These are phyloP conservation scores for Pleurotus citrinopileatus DNA, from an alignment of 768 basidiomycete genomes.

Conservation along the genomic window DNA sequence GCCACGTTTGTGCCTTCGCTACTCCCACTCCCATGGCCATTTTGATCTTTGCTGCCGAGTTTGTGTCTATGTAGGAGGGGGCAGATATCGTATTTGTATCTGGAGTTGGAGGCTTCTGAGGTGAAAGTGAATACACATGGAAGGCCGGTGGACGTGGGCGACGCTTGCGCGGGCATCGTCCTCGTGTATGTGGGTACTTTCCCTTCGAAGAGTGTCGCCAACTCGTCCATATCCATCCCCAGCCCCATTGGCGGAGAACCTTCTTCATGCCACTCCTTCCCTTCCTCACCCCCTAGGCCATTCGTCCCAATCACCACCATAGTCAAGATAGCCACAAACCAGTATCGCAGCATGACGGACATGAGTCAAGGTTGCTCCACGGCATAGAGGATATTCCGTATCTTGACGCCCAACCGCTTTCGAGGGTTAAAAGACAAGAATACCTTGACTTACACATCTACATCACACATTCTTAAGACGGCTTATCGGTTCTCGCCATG, in stretches of 20 bases:
- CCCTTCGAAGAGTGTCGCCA: too few relatives aligned
- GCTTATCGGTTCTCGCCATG: background rate
- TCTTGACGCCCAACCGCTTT: background rate
- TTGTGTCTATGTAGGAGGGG: constrained; percentile 6
- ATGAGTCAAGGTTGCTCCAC: background rate
- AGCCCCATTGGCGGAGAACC: too few relatives aligned
- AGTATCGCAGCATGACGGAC: background rate
- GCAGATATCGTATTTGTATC: background rate
- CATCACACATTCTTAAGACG: background rate
- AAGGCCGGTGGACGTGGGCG: background rate
- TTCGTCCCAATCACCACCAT: background rate
- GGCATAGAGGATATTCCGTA: background rate
- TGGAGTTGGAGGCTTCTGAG: background rate
- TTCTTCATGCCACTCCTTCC: too few relatives aligned
- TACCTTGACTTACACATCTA: background rate
- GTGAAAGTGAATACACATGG: constrained; percentile 4
- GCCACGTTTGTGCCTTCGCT: background rate
- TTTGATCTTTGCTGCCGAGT: background rate
- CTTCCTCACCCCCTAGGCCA: background rate
- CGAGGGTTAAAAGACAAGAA: background rate
- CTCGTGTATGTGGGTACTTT: too few relatives aligned
- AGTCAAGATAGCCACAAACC: background rate
- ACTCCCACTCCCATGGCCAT: too few relatives aligned
- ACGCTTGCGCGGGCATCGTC: background rate
- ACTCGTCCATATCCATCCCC: too few relatives aligned